Evolutionary conservation across 257 asterid species (phyloP).

Genomic region (Gynochthodes officinalis): DNA sequence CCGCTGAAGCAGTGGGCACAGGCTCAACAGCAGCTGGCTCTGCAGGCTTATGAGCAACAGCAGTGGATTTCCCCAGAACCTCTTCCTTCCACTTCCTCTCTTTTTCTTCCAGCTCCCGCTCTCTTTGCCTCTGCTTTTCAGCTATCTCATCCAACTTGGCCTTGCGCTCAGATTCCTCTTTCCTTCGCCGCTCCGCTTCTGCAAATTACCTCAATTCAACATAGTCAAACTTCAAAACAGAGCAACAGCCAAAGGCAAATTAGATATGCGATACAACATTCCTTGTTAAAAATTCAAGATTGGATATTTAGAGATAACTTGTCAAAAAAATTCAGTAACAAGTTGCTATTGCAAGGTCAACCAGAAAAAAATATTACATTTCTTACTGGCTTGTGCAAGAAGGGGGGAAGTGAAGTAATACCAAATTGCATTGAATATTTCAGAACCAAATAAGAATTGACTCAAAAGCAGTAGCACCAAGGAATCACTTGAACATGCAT

Average conservation of each 20-base stretch:
- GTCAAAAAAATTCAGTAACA: not conserved
- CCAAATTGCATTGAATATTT: not conserved
- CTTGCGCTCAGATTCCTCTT: constrained; percentile 65
- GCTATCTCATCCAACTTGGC: constrained; percentile 79
- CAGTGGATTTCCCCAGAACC: constrained; percentile 28
- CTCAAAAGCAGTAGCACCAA: not conserved
- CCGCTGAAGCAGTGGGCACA: constrained; percentile 24
- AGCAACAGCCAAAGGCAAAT: not conserved
- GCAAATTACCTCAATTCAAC: constrained; percentile 16
- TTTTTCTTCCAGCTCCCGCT: constrained; percentile 68
- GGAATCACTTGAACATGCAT: not conserved
- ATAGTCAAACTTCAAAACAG: not conserved
- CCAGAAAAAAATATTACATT: not conserved
- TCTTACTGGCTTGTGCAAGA: not conserved
- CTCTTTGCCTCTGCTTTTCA: constrained; percentile 68
- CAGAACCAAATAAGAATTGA: not conserved
- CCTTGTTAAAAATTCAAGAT: not conserved
- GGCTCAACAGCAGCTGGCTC: constrained; percentile 34
- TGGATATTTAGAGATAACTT: not conserved
- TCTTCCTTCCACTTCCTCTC: constrained; percentile 47
- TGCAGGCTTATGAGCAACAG: constrained; percentile 27
- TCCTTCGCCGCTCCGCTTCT: constrained; percentile 67
- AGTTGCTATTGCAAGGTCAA: not conserved
- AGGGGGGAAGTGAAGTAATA: not conserved
- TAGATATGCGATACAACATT: not conserved